Evolutionary conservation across 1,139 yeast species (phyloP), one percentile per base, ranked within the genome.

Genomic region (Blastobotrys indianensis): DNA sequence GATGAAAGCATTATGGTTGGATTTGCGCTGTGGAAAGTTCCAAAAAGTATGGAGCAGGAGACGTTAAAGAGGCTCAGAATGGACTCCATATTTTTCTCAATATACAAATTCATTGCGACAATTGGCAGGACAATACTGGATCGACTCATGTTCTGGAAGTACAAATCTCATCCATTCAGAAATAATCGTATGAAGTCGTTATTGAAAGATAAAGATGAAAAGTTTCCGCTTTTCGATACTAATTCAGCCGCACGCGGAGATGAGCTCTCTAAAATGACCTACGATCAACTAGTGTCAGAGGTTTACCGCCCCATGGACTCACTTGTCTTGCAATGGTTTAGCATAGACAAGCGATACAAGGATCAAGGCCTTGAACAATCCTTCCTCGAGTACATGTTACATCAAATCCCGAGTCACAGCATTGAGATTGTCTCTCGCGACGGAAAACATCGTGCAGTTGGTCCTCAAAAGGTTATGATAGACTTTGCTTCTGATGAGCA

Each of bases 371-470:
- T 32, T 6, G 44, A 31, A 2, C 4, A 28, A 2, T 28, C 9
- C 7, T 32, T 41, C 16, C 31, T 41, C 17, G 30, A 34, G 2
- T 12, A 41, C 9, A 35, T 30, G 34, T 35, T 32, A 2, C 31
- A 35, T 4, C 34, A 41, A 17, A 36, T 41, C 11, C 44, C 44
- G 8, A 36, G 30, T 15, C 12, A n/a, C 7, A 8, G 35, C 8
- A 36, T 12, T 12, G 11, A 9, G 8, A 29, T 37, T 37, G 40
- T 37, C 10, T 37, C 40, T 20, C 4, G n/a, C 17, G 39, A 36
- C 16, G 40, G 32, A 7, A 12, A 25, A 29, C 32, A 37, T n/a
- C 32, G 17, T 4, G 25, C 32, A 6, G 12, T n/a, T 15, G 35
- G 39, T 4, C 36, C 35, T 10, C 44, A 41, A 15, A 20, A 35